A percentile compares a stretch with the other conserved stretches of the same genome.
phyloP scores from a whole-genome alignment of 768 basidiomycete genomes.

The Leccinum pellstonianum region DNA sequence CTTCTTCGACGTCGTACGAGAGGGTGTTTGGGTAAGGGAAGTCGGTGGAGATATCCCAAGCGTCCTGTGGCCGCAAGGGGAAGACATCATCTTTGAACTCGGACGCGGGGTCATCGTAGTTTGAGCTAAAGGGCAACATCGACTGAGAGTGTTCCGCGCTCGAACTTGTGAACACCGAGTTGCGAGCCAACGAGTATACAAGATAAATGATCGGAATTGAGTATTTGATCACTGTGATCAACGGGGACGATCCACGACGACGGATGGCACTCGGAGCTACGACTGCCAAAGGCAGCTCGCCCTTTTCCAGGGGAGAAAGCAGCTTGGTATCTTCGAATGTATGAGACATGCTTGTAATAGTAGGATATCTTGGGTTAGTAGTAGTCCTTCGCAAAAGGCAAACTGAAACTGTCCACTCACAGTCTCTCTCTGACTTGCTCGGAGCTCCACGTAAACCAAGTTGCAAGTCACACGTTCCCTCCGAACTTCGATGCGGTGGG shows the following conservation, averaged over 20 bases:
- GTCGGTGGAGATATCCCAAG: conserved; percentile 78
- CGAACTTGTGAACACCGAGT: neutral
- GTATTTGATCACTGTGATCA: conserved; percentile 19
- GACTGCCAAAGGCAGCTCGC: conserved; percentile 18
- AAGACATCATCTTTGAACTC: conserved; percentile 56
- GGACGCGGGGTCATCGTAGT: conserved; percentile 36
- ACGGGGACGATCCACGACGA: neutral
- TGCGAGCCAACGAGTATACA: conserved; percentile 17
- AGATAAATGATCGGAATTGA: conserved; percentile 21
- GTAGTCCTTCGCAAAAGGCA: neutral
- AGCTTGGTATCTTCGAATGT: conserved; percentile 3
- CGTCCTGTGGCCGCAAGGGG: conserved; percentile 53
- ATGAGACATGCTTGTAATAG: conserved; percentile 7
- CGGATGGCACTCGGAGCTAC: neutral
- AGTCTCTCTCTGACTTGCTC: neutral
- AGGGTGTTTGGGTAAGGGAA: conserved; percentile 65
- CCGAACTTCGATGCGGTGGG: neutral
- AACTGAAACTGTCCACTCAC: neutral
- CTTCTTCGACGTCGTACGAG: conserved; percentile 67
- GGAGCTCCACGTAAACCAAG: neutral
- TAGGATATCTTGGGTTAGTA: neutral
- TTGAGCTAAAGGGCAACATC: conserved; percentile 4
- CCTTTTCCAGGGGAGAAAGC: conserved; percentile 17
- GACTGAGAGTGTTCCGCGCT: conserved; percentile 3
- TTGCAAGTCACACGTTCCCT: neutral